phyloP scores from a whole-genome alignment of 2,329 filamentous ascomycete species.

The Colletotrichum salicis region DNA sequence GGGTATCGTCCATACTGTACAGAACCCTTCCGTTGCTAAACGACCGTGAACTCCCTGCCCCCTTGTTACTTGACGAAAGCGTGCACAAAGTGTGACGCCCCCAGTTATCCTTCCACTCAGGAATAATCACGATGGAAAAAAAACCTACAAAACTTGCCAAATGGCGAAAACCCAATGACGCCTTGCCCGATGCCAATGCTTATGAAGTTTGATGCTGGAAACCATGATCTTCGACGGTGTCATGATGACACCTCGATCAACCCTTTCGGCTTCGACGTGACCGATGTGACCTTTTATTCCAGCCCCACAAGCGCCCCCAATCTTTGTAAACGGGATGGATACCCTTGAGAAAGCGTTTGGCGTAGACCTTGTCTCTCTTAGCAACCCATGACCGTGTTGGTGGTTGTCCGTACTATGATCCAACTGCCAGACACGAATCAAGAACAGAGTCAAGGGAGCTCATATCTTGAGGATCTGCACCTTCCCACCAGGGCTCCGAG shows the following conservation, averaged over 20 bases:
- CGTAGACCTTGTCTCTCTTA: constrained; percentile 18
- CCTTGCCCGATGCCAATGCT: constrained; percentile 31
- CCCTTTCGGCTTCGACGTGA: neutral
- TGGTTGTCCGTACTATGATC: constrained; percentile 41
- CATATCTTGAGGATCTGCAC: constrained; percentile 63
- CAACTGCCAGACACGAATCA: constrained; percentile 65
- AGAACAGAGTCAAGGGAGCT: constrained; percentile 65
- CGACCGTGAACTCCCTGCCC: constrained; percentile 26
- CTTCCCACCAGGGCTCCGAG: constrained; percentile 69
- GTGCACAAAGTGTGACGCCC: neutral
- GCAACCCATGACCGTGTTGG: constrained; percentile 10
- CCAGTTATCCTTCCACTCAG: constrained; percentile 2
- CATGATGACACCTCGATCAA: neutral
- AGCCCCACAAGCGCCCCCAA: constrained; percentile 26
- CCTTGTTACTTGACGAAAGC: constrained; percentile 7
- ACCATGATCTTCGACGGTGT: neutral
- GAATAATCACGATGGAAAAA: neutral
- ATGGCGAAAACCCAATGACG: constrained; percentile 17
- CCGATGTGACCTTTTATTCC: constrained; percentile 1
- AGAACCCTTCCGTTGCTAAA: constrained; percentile 30
- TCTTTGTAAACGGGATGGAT: constrained; percentile 18
- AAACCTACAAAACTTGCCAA: neutral
- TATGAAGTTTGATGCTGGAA: constrained; percentile 16
- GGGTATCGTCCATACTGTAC: constrained; percentile 36
- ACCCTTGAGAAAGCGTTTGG: constrained; percentile 22